Percentiles rank a stretch among this genome's conserved stretches.
Conservation (phyloP, 164 flowering plant genomes). For the Taxillus chinensis region DNA sequence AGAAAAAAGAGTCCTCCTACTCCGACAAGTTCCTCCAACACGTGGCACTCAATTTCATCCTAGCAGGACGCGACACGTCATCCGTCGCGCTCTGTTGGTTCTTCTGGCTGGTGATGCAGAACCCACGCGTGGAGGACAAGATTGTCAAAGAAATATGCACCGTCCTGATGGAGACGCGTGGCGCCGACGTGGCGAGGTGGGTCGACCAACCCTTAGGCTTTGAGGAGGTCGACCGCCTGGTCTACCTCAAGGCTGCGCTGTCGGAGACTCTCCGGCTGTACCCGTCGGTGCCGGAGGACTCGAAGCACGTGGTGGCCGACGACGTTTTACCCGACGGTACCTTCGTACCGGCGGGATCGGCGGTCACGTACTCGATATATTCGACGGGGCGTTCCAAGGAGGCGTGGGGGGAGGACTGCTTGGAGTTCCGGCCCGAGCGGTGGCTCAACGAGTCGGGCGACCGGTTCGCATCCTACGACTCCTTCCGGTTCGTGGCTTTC, state of each 20-base stretch:
- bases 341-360: constrained; percentile 61
- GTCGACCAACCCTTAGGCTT: constrained; percentile 36
- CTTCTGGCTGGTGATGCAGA: constrained; percentile 46
- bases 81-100: constrained; percentile 70
- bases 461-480: constrained; percentile 29
- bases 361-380: constrained; percentile 59
- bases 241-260: constrained; percentile 56
- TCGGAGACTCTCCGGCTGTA: constrained; percentile 60
- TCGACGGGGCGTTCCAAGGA: constrained; percentile 48
- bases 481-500: constrained; percentile 60
- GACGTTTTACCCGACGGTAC: constrained; percentile 65
- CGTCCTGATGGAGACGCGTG: constrained; percentile 49
- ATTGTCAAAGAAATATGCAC: constrained; percentile 38
- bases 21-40: constrained; percentile 45
- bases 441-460: constrained; percentile 38
- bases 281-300: constrained; percentile 72
- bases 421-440: constrained; percentile 57
- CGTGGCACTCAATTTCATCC: constrained; percentile 76
- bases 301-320: constrained; percentile 56
- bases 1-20: constrained; percentile 48
- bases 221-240: constrained; percentile 47
- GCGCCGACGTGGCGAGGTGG: constrained; percentile 33
- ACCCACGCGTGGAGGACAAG: constrained; percentile 39
- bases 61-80: constrained; percentile 80
- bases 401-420: constrained; percentile 59